Base-by-base conservation (phyloP, 2,329 filamentous ascomycete species). In the Emmonsia crescens region DNA sequence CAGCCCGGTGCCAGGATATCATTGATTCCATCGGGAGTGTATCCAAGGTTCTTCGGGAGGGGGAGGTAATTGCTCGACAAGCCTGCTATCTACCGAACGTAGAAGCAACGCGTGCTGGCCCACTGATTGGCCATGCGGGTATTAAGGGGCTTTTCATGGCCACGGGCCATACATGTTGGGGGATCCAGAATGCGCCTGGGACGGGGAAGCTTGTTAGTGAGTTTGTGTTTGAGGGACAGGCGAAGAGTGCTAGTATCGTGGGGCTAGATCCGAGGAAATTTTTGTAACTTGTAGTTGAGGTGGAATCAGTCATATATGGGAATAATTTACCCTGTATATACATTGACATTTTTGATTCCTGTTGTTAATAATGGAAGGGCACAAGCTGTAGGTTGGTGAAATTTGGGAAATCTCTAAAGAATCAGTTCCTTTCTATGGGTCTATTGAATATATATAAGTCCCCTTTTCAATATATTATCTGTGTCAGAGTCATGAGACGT, bases 141-240 rank as follows among this genome's bases (percentile, higher is more conserved):
- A 84, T 87, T 0, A 83, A 85, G 6, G 91, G 92, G 0, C 70
- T 97, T 51, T 87, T 88, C 73, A 79, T 97, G 63, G 94, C 94
- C 0, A 83, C 90, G 0, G 94, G 94, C 0, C 94, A 99, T 78
- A 96, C 91, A 1, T 97, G 93, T 77, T 99, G 94, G 94, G 94
- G 94, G 0, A 96, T 99, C 27, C 93, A 97, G 77, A 97, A 99
- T 76, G 91, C 86, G 0, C 92, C 93, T 0, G 94, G 83, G 1
- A 97, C 93, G 8, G 89, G 89, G 3, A 89, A 87, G 75, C 73
- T 93, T 46, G 87, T 94, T 78, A 87, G 88, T 44, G 89, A 93
- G 74, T 85, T 89, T 74, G 77, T 94, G 1, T 85, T 92, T 68
- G 89, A 92, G 60, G 89, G 89, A 0, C 75, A 78, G 63, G 83